A percentile compares a stretch with the other conserved stretches of the same genome.
These are phyloP conservation scores for Hysterium pulicare DNA, from an alignment of 2,329 filamentous ascomycete genomes.

Conservation along the genomic window DNA sequence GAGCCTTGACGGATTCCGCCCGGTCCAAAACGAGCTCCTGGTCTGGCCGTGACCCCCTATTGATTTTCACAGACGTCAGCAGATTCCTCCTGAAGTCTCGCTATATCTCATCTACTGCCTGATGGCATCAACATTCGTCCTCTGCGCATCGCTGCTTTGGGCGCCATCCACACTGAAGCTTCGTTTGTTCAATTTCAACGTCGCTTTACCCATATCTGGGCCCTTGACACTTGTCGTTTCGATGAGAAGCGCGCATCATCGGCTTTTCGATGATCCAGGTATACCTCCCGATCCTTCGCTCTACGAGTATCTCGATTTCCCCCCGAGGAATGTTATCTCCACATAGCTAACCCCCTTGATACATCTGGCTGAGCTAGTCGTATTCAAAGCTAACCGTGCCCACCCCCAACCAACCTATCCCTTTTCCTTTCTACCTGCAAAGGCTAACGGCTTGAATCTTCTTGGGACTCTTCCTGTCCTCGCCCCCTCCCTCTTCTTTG, in stretches of 20 bases:
- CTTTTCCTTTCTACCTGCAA: not conserved
- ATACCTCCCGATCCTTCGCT: too few relatives aligned
- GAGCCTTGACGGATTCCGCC: constrained; percentile 51
- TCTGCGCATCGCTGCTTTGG: not conserved
- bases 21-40: constrained; percentile 53
- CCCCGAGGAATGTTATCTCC: too few relatives aligned
- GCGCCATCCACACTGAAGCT: not conserved
- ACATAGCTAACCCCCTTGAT: too few relatives aligned
- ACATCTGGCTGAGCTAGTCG: not conserved
- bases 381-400: not conserved
- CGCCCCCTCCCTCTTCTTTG: not conserved
- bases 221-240: not conserved
- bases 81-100: too few relatives aligned
- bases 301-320: too few relatives aligned
- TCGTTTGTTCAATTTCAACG: too few relatives aligned
- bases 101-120: too few relatives aligned
- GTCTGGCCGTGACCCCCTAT: constrained; percentile 50
- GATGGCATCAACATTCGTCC: not conserved
- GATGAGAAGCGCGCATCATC: not conserved
- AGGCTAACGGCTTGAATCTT: too few relatives aligned
- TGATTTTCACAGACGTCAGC: too few relatives aligned
- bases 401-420: not conserved
- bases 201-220: too few relatives aligned
- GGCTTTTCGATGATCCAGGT: too few relatives aligned
- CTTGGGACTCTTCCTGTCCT: too few relatives aligned